phyloP scores from a whole-genome alignment of 805 yeast species.

The Kazachstania viticola region DNA sequence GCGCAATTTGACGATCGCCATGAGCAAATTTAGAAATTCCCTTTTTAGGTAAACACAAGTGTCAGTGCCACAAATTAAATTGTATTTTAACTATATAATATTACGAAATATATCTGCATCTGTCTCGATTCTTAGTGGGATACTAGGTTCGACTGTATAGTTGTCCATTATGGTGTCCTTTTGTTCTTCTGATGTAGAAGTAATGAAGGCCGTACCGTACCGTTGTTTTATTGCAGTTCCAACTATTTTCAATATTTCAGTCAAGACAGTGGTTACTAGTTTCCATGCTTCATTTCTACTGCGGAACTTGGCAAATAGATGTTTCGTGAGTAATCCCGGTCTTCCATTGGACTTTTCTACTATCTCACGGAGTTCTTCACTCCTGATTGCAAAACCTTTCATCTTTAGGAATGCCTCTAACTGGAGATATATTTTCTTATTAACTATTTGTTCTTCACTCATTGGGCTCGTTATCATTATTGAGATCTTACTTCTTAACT shows the following conservation, averaged over 20 bases:
- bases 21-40: no score
- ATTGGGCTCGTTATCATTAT: constrained; percentile 31
- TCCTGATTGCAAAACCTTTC: constrained; percentile 37
- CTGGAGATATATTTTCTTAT: constrained; percentile 29
- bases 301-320: constrained; percentile 33
- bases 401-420: constrained; percentile 34
- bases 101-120: constrained; percentile 1
- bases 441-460: constrained; percentile 28
- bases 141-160: neutral
- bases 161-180: no score
- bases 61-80: no score
- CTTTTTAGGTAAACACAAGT: no score
- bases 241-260: constrained; percentile 25
- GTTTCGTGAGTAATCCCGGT: constrained; percentile 29
- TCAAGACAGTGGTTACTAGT: constrained; percentile 26
- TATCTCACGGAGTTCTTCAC: constrained; percentile 29
- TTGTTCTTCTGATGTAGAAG: no score
- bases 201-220: neutral
- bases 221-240: constrained; percentile 5
- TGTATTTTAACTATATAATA: no score
- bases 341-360: constrained; percentile 30
- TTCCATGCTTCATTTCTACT: constrained; percentile 32
- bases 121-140: neutral
- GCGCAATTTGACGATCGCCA: no score
- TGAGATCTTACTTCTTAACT: constrained; percentile 31